These are phyloP conservation scores for Climacium dendroides DNA, from an alignment of 225 moss, liverwort and hornwort genomes.

Conservation along the genomic window DNA sequence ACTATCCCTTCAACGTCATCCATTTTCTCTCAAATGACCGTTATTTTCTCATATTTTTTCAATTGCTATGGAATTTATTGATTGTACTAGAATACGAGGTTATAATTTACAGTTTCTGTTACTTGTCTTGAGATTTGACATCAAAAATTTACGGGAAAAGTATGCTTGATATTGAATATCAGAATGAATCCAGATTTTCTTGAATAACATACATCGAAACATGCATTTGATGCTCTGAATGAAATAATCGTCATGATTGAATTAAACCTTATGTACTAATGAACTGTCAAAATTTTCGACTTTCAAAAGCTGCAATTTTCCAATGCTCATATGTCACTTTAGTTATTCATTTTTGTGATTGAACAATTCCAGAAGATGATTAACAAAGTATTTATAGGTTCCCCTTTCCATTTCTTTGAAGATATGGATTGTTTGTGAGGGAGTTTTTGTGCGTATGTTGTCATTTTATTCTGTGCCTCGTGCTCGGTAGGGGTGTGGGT, in stretches of 20 bases:
- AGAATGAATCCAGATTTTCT: neutral
- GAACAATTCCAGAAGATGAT: neutral
- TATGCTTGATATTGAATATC: neutral
- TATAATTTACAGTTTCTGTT: neutral
- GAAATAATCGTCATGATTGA: neutral
- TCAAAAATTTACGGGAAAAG: neutral
- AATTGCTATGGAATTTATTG: neutral
- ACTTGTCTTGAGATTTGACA: neutral
- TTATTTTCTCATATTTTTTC: neutral
- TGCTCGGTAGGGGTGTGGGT: conserved; percentile 64
- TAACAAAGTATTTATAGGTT: neutral
- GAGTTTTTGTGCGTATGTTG: neutral
- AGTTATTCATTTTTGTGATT: neutral
- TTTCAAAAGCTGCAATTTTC: neutral
- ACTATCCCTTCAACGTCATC: neutral
- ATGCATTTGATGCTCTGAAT: neutral
- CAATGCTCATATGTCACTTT: neutral
- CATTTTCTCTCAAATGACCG: neutral
- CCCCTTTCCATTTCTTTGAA: neutral
- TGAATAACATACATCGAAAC: neutral
- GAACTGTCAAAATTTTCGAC: neutral
- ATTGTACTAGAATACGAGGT: neutral
- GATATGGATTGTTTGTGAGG: neutral
- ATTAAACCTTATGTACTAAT: neutral
- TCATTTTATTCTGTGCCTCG: neutral